These are phyloP conservation scores for Eucommia ulmoides DNA, from an alignment of 257 asterid genomes.

Conservation along the genomic window DNA sequence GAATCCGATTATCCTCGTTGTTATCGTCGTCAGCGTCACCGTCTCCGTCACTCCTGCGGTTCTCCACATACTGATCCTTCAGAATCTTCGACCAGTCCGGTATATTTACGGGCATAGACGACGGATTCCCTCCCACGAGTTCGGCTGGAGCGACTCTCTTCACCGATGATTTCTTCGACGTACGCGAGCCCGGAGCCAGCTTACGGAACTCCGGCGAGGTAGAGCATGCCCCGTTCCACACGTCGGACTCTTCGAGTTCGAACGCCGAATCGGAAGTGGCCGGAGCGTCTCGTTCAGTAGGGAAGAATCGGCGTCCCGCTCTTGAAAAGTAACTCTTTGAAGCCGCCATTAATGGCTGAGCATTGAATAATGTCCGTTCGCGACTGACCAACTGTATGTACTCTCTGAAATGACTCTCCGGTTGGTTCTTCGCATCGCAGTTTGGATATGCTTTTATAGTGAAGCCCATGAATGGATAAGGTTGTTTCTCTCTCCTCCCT, in stretches of 20 bases:
- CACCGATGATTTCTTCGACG: slow-evolving; percentile 6
- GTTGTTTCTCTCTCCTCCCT: neutral
- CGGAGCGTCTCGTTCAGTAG: slow-evolving; percentile 7
- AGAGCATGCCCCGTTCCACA: slow-evolving; percentile 11
- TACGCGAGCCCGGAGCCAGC: slow-evolving; percentile 1
- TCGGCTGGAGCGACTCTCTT: neutral
- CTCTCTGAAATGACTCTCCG: neutral
- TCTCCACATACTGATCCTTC: slow-evolving; percentile 18
- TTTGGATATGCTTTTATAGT: slow-evolving; percentile 11
- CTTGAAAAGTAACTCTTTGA: slow-evolving; percentile 13
- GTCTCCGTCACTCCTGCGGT: slow-evolving; percentile 10
- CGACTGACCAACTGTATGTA: neutral
- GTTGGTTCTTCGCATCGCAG: neutral
- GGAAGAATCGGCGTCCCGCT: slow-evolving; percentile 5
- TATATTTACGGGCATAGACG: slow-evolving; percentile 20
- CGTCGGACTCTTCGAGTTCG: slow-evolving; percentile 19
- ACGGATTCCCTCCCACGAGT: slow-evolving; percentile 1
- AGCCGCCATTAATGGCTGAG: slow-evolving; percentile 11
- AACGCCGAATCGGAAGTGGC: slow-evolving; percentile 5
- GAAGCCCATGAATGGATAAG: slow-evolving; percentile 11
- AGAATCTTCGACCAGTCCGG: slow-evolving; percentile 31
- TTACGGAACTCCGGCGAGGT: slow-evolving; percentile 10
- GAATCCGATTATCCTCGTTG: slow-evolving; percentile 8
- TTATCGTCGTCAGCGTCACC: slow-evolving; percentile 8
- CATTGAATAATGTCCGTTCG: neutral